A percentile compares a stretch with the other conserved stretches of the same genome.
These are phyloP conservation scores for Penstemon eatonii DNA, from an alignment of 257 asterid genomes.

Conservation along the genomic window DNA sequence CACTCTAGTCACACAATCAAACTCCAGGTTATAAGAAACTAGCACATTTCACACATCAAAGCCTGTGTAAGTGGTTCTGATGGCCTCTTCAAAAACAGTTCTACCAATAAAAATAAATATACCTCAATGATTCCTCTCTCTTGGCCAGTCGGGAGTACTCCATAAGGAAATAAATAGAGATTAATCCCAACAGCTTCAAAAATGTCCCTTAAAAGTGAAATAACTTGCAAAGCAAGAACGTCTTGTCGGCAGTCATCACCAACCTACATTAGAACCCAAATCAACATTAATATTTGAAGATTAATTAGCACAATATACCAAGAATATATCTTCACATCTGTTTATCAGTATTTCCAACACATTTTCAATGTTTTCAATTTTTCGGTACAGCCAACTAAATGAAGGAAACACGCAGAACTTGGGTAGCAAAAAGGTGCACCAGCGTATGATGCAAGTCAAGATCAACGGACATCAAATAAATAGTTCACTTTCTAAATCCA, in stretches of 20 bases:
- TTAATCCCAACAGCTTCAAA: constrained; percentile 84
- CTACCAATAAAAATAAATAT: constrained; percentile 12
- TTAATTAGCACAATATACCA: too few species aligned
- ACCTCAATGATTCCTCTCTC: constrained; percentile 99
- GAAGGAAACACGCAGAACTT: constrained; percentile 1
- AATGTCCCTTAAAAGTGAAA: constrained; percentile 92
- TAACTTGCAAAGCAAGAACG: constrained; percentile 96
- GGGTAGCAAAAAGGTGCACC: constrained; percentile 15
- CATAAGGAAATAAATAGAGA: constrained; percentile 90
- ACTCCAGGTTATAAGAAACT: too few species aligned
- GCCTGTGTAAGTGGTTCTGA: constrained; percentile 11
- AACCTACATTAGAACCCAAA: constrained; percentile 55
- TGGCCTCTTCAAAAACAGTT: neutral
- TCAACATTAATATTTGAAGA: neutral
- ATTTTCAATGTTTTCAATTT: constrained; percentile 3
- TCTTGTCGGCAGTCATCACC: constrained; percentile 99
- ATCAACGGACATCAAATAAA: neutral
- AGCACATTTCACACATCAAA: neutral
- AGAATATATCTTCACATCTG: neutral
- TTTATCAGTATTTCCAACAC: constrained; percentile 5
- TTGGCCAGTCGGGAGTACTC: constrained; percentile 98
- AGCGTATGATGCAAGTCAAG: constrained; percentile 13
- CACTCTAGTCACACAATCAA: too few species aligned
- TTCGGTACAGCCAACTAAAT: constrained; percentile 11
- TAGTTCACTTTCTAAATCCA: neutral